Conservation (phyloP, 305 asterid species). For the Fraxinus nigra region DNA sequence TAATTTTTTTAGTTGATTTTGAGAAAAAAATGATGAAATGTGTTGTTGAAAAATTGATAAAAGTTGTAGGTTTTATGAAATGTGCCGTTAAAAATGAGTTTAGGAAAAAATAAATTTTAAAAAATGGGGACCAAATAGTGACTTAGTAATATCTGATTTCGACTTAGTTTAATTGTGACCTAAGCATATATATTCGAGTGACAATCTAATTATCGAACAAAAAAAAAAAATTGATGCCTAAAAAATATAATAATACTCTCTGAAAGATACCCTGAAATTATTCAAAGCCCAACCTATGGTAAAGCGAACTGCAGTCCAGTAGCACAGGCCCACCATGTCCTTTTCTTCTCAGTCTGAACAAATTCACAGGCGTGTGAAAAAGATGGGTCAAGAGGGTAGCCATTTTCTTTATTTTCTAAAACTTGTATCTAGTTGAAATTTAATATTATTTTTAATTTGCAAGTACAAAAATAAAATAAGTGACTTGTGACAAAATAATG, state of each 20-base stretch:
- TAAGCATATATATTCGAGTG: not conserved
- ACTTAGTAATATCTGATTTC: no score
- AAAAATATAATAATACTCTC: not conserved
- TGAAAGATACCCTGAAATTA: not conserved
- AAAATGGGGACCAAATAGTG: not conserved
- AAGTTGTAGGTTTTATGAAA: no score
- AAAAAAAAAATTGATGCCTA: not conserved
- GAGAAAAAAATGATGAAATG: no score
- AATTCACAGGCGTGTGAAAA: not conserved
- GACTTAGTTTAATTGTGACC: not conserved
- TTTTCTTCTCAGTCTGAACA: not conserved
- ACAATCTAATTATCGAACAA: not conserved
- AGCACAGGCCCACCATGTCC: not conserved
- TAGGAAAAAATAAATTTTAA: no score
- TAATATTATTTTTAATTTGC: not conserved
- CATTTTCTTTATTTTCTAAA: not conserved
- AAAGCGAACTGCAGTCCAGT: not conserved
- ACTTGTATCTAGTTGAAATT: not conserved
- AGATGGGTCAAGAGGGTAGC: not conserved
- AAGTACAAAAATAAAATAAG: not conserved
- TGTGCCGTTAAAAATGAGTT: not conserved
- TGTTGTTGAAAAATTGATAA: no score
- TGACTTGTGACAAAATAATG: not conserved
- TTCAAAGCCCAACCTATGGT: not conserved
- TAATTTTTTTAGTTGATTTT: no score